Base-by-base conservation (phyloP, 306 rosid species). In the Sphenostylis stenocarpa region DNA sequence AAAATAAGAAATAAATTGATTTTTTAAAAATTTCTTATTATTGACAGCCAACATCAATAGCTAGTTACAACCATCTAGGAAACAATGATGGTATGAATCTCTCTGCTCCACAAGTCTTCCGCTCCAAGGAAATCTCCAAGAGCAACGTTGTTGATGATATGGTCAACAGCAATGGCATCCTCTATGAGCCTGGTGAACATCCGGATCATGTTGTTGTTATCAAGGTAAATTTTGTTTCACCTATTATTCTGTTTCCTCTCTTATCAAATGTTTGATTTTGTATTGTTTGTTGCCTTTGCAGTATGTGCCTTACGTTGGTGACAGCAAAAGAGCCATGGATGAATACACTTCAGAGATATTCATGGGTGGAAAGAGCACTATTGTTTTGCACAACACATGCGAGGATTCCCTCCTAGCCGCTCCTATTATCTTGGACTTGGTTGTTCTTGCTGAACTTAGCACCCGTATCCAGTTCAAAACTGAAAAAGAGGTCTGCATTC, bases 31-130 rank as follows among this genome's bases (percentile, higher is more conserved):
- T n/a, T n/a, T n/a, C n/a, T n/a, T n/a, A n/a, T n/a, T 4, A 23
- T 20, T 78, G 80, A 75, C 89, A 92, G 97, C 99, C 99, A 80
- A 95, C 99, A 26, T 88, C 99, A 47, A 95, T 95, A 26, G 99
- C 90, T 91, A 95, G 99, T 88, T 95, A 95, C 87, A 95, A 95
- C 80, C 99, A 95, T 85, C 82, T 95, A 49, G 99, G 99, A 72
- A 95, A 95, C 94, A 95, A 95, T 72, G 99, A 95, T 49, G 99
- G 99, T 3, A 92, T 95, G 99, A 95, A 95, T 64, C 97, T 95
- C 66, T 95, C 99, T 1, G 99, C 97, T 6, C 99, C 97, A 38
- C 99, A 95, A 81, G 92, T 97, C 63, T 95, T 95, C 90, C 85
- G 99, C 38, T 95, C 99, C 44, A 95, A 95, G 84, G 99, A 95